These are phyloP conservation scores for Backusella liffmaniae DNA, from an alignment of 192 early-diverging fungal genomes.

Conservation along the genomic window DNA sequence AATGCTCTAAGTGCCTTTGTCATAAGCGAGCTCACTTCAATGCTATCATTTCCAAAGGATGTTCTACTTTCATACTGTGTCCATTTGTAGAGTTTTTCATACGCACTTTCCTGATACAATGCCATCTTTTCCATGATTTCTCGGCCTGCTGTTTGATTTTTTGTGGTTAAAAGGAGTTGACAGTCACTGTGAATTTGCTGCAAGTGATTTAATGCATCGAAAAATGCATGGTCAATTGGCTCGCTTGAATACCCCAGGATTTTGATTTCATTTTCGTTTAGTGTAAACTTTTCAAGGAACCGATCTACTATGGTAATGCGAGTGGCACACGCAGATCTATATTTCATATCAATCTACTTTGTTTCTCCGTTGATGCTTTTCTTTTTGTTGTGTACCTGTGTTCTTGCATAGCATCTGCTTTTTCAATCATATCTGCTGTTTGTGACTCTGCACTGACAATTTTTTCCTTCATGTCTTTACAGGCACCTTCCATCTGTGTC, in stretches of 20 bases:
- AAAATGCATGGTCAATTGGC: slow-evolving; percentile 61
- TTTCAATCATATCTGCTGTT: slow-evolving; percentile 62
- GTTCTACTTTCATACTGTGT: slow-evolving; percentile 63
- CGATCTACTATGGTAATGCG: slow-evolving; percentile 59
- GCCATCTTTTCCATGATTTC: slow-evolving; percentile 80
- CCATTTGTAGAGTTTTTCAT: slow-evolving; percentile 76
- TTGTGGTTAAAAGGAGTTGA: slow-evolving; percentile 67
- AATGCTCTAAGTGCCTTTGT: slow-evolving; percentile 65
- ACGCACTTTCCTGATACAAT: slow-evolving; percentile 69
- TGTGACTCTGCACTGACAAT: slow-evolving; percentile 56
- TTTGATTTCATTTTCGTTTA: slow-evolving; percentile 64
- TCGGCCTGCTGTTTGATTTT: slow-evolving; percentile 71
- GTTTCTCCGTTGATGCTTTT: background rate
- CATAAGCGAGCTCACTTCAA: slow-evolving; percentile 64
- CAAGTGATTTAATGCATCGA: slow-evolving; percentile 66
- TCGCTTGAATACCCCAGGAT: slow-evolving; percentile 52
- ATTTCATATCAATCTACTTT: slow-evolving; percentile 28
- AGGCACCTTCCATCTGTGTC: slow-evolving; percentile 50
- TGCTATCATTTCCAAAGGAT: slow-evolving; percentile 61
- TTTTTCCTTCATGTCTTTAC: slow-evolving; percentile 56
- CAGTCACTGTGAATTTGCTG: slow-evolving; percentile 74
- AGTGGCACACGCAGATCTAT: slow-evolving; percentile 45
- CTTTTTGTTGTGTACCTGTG: slow-evolving; percentile 49
- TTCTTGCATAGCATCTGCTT: slow-evolving; percentile 60
- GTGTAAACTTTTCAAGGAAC: slow-evolving; percentile 70